Base-by-base conservation (phyloP, 805 yeast species). In the Komagataella populi region DNA sequence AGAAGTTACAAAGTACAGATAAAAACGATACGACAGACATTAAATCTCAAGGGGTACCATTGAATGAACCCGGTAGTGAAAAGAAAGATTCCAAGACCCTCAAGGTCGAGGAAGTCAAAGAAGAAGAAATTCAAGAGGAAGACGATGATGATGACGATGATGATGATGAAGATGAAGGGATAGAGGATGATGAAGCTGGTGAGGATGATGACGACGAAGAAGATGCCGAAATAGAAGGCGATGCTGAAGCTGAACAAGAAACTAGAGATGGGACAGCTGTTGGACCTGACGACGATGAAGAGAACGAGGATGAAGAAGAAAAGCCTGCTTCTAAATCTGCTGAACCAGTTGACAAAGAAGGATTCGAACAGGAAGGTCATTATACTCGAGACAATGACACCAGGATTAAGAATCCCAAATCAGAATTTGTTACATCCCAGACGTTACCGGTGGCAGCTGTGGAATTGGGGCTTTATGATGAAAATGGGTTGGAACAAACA, bases 391-490 rank as follows among this genome's bases (percentile, higher is more conserved):
- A 74, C 46, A 76, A 77, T 55, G 86, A 81, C 60, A 81, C 83
- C 5, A 61, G 77, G 50, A 71, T 78, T 22, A 79, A 78, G 56
- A 84, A 84, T 60, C 91, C 93, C 1, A 83, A 83, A 58, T 76
- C 86, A 0, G 91, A 85, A 63, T 84, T 80, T 62, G 91, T 85
- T 4, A 70, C 78, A 0, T 71, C 87, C 0, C 90, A 84, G 60
- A 76, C 84, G 1, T 68, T 85, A 46, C 85, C 90, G 0, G 70
- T 77, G 3, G 78, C 81, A 2, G 87, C 88, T 0, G 73, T 77
- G 3, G 77, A 76, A 36, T 65, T 87, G 50, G 88, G 87, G 0
- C 66, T 87, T 22, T 87, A 78, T 55, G 72, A 78, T 6, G 90
- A 84, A 49, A 74, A 74, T 50, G 84, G 80, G 52, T 75, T 79